Percentiles rank a stretch among this genome's conserved stretches.
These are phyloP conservation scores for Glomus cerebriforme DNA, from an alignment of 192 early-diverging fungal species.

Conservation along the genomic window DNA sequence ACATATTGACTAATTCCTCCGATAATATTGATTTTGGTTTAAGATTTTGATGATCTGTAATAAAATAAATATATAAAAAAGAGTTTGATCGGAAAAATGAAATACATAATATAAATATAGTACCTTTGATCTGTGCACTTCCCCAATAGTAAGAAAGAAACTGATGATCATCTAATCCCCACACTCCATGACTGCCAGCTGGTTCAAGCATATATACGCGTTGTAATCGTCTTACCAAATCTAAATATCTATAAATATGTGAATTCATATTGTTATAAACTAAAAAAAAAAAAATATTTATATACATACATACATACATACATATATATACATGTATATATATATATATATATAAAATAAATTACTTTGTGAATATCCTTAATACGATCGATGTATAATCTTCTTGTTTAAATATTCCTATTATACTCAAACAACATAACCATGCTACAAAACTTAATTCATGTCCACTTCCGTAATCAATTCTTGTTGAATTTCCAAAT, in stretches of 20 bases:
- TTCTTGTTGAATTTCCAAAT: constrained; percentile 88
- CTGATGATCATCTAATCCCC: constrained; percentile 97
- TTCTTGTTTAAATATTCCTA: constrained; percentile 58
- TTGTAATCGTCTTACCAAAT: constrained; percentile 80
- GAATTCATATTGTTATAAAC: too few relatives aligned
- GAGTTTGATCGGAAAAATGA: neutral
- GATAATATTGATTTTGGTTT: constrained; percentile 76
- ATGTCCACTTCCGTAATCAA: constrained; percentile 98
- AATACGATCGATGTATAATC: constrained; percentile 78
- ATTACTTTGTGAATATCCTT: constrained; percentile 64
- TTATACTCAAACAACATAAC: constrained; percentile 75
- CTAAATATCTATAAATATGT: constrained; percentile 64
- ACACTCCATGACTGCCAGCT: constrained; percentile 95
- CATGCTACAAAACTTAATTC: constrained; percentile 88
- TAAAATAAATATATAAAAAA: neutral
- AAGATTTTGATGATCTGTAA: constrained; percentile 61
- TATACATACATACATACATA: neutral
- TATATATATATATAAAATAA: neutral
- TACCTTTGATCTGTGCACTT: constrained; percentile 81
- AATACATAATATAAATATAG: neutral
- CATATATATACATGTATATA: neutral
- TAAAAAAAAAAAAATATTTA: too few relatives aligned
- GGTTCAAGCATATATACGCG: constrained; percentile 86
- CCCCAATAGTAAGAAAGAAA: constrained; percentile 95
- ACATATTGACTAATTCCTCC: constrained; percentile 56